These are phyloP conservation scores for Aspergillus versicolor DNA, from an alignment of 2,329 filamentous ascomycete species.

Conservation along the genomic window DNA sequence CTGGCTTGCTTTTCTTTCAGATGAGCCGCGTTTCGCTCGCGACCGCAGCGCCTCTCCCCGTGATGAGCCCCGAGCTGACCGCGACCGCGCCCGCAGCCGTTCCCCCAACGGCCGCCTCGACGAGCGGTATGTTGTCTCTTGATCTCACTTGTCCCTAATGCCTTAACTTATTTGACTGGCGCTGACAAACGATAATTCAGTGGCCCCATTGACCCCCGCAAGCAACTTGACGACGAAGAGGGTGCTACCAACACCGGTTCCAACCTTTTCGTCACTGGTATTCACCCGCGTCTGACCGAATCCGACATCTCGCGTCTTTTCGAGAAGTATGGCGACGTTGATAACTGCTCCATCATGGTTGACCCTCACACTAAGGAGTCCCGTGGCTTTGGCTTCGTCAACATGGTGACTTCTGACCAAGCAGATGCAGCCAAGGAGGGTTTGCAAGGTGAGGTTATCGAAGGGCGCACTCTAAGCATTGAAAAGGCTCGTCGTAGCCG, in stretches of 20 bases:
- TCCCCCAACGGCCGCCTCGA: constrained; percentile 60
- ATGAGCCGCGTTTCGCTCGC: constrained; percentile 65
- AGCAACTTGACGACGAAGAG: constrained; percentile 61
- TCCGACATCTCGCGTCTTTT: constrained; percentile 91
- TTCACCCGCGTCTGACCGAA: constrained; percentile 88
- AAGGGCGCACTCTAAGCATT: constrained; percentile 94
- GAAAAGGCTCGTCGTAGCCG: constrained; percentile 96
- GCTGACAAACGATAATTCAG: constrained; percentile 18
- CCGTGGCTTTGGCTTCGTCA: constrained; percentile 97
- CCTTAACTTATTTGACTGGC: not conserved
- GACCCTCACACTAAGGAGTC: constrained; percentile 98
- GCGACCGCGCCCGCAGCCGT: constrained; percentile 57
- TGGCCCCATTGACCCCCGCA: constrained; percentile 48
- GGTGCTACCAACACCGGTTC: constrained; percentile 88
- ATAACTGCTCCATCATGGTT: constrained; percentile 99
- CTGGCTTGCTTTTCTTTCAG: constrained; percentile 27
- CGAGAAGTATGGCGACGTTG: constrained; percentile 97
- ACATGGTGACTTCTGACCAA: constrained; percentile 94
- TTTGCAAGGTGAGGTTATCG: constrained; percentile 89
- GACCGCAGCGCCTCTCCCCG: constrained; percentile 67
- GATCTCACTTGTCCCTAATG: not conserved
- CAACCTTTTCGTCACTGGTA: constrained; percentile 98
- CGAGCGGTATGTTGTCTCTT: constrained; percentile 46
- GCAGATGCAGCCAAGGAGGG: constrained; percentile 96
- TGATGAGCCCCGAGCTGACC: constrained; percentile 53